Percentiles rank a stretch among this genome's conserved stretches.
Conservation (phyloP, 116 monocot genomes). For the Papilionanthe hybrid region DNA sequence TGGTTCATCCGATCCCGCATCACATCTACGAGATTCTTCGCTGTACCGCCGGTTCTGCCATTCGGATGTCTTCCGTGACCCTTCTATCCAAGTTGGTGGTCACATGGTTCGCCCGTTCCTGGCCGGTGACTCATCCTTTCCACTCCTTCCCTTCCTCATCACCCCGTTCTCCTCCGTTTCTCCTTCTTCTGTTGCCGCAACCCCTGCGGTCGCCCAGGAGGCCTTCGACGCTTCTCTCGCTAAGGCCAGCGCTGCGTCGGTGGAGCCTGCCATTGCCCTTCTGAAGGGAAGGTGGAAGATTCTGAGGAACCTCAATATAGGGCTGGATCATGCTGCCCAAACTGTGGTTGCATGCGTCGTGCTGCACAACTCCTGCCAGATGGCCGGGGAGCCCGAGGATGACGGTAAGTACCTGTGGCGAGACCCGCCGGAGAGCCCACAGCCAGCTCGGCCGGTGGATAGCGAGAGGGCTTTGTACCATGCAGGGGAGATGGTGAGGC, state of each 20-base stretch:
- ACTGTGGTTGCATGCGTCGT: constrained; percentile 25
- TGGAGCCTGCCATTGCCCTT: constrained; percentile 31
- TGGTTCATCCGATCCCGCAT: constrained; percentile 44
- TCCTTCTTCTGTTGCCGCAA: not conserved
- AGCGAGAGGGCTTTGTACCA: constrained; percentile 39
- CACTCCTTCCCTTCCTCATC: constrained; percentile 51
- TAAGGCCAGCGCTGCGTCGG: constrained; percentile 32
- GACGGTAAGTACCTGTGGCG: constrained; percentile 46
- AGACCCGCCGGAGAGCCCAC: constrained; percentile 56
- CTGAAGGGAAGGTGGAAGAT: constrained; percentile 29
- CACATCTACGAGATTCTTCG: constrained; percentile 55
- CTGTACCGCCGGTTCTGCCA: constrained; percentile 38
- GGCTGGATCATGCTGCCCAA: constrained; percentile 20
- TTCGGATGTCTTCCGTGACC: constrained; percentile 33
- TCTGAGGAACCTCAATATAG: constrained; percentile 22
- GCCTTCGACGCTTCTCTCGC: constrained; percentile 40
- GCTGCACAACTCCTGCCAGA: constrained; percentile 31
- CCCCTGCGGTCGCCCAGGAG: constrained; percentile 19
- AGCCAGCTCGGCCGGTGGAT: constrained; percentile 26
- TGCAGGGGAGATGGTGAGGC: constrained; percentile 44
- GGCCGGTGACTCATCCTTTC: constrained; percentile 48
- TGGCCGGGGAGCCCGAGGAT: constrained; percentile 23
- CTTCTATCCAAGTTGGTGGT: constrained; percentile 19
- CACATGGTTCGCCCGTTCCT: constrained; percentile 45
- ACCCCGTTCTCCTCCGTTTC: constrained; percentile 28